Evolutionary conservation across 2,329 filamentous ascomycete genomes (phyloP), one percentile per base, ranked within the genome.

Genomic region (Eutypa lata): DNA sequence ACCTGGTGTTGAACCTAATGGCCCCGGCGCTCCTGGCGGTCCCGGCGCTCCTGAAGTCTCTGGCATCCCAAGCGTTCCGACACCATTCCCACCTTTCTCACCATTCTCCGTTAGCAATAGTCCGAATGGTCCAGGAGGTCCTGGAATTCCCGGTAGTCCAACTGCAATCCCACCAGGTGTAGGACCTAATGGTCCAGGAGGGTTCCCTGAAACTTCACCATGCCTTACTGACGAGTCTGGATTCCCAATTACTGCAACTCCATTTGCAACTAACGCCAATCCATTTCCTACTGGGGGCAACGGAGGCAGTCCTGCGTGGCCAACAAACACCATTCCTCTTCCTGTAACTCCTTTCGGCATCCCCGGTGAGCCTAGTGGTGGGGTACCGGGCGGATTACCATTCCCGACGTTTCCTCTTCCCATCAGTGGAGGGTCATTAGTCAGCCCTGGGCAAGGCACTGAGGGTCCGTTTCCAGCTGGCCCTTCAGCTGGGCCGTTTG

Each of bases 301-400:
- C n/a, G n/a, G n/a, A n/a, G 43, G 53, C 38, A 46, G 42, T 42
- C 38, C 50, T 46, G 43, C 31, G 28, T 44, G 48, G 28, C 19
- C 33, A 11, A 37, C 19, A 42, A 22, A 8, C 26, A 10, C 21
- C n/a, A 42, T 50, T 6, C 6, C 37, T 8, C 19, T 38, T 18
- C 38, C 18, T 19, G 38, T 13, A 6, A 18, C 38, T 21, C 10
- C 49, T n/a, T 19, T 28, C 18, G 49, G 24, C 26, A n/a, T 26
- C 19, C 38, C 49, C 21, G 40, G 40, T 22, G 49, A 45, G n/a
- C 37, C 45, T 22, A 46, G 50, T 47, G 24, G 7, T n/a, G 22
- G 11, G 7, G 13, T 13, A 18, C 13, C 38, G 5, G 38, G 19
- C 10, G 38, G 38, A 42, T 18, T 42, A 16, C 19, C 38, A 7